Evolutionary conservation across 257 asterid genomes (phyloP), one percentile per base, ranked within the genome.

Genomic region (Knoxia roxburghii): DNA sequence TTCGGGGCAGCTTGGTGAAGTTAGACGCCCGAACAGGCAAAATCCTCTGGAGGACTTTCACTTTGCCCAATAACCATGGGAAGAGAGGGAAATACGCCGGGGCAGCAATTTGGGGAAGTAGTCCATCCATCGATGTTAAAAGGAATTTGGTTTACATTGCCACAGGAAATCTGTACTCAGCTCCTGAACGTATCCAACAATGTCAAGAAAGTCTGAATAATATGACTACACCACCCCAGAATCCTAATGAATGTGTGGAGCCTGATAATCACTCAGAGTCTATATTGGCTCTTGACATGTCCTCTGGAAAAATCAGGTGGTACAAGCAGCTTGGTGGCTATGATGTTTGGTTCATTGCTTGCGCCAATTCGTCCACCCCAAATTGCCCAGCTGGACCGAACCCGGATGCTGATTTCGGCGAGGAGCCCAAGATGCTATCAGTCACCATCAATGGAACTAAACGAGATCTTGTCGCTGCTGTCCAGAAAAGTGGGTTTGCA

Each of bases 61-160:
- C 30, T 13, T 14, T 55, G 61, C 61, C 61, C 2, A 39, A 55
- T 9, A 55, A 55, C 61, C 37, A 55, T 13, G 21, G 61, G n/a
- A 55, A 9, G 61, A 13, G 61, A 27, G 61, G 61, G 1, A n/a
- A 55, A 55, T 55, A 55, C 7, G 37, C 61, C 30, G 61, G 61
- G 4, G 61, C 61, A 26, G 61, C 61, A 14, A 55, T 55, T 33
- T 55, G 61, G 61, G 61, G 61, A 14, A 55, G 61, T 39, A 55
- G 61, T 8, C 61, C 61, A 13, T 55, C 61, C 0, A 55, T 55
- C n/a, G 61, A 55, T 13, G 14, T n/a, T 9, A 24, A 55, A 26
- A 32, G 61, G 10, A 27, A 55, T 15, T 29, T 13, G 11, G 61
- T 55, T 26, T 55, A 55, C 61, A 55, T 55, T 17, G 61, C 61